Percentiles rank a stretch among this genome's conserved stretches.
phyloP scores from a whole-genome alignment of 495 filamentous ascomycete genomes.

The Geoglossum glabrum region DNA sequence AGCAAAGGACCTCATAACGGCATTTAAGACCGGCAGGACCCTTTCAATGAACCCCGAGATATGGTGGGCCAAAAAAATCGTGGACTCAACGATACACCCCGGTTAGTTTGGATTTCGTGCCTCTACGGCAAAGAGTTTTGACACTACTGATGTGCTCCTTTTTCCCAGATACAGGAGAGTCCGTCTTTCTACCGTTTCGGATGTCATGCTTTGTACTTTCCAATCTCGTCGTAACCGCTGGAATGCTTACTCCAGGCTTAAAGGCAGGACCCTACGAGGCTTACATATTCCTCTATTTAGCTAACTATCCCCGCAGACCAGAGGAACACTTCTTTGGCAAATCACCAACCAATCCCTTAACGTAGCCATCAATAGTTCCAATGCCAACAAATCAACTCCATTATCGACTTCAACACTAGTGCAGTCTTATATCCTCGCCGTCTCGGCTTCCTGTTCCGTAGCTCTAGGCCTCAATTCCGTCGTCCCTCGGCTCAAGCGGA shows the following conservation, averaged over 20 bases:
- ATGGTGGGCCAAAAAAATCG: conserved; percentile 89
- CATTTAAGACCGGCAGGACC: conserved; percentile 65
- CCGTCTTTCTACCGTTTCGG: conserved; percentile 84
- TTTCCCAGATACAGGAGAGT: conserved; percentile 62
- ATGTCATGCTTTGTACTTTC: conserved; percentile 93
- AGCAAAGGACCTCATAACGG: conserved; percentile 54
- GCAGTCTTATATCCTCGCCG: conserved; percentile 80
- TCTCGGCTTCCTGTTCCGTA: conserved; percentile 79
- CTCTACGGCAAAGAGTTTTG: not conserved
- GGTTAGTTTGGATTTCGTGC: conserved; percentile 27
- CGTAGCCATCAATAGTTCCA: conserved; percentile 89
- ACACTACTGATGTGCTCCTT: not conserved
- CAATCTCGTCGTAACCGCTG: conserved; percentile 88
- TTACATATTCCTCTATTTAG: not conserved
- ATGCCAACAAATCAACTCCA: conserved; percentile 89
- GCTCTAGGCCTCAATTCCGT: conserved; percentile 80
- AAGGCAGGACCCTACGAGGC: conserved; percentile 23
- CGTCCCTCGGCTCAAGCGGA: conserved; percentile 61
- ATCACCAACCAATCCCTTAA: conserved; percentile 94
- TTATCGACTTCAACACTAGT: conserved; percentile 59
- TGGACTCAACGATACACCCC: conserved; percentile 89
- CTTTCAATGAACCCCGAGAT: conserved; percentile 68
- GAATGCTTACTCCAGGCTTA: conserved; percentile 85
- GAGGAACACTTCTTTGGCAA: conserved; percentile 85
- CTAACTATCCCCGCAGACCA: conserved; percentile 31